Evolutionary conservation across 768 basidiomycete species (phyloP), one percentile per base, ranked within the genome.

Genomic region (Hygrophoropsis aurantiaca): DNA sequence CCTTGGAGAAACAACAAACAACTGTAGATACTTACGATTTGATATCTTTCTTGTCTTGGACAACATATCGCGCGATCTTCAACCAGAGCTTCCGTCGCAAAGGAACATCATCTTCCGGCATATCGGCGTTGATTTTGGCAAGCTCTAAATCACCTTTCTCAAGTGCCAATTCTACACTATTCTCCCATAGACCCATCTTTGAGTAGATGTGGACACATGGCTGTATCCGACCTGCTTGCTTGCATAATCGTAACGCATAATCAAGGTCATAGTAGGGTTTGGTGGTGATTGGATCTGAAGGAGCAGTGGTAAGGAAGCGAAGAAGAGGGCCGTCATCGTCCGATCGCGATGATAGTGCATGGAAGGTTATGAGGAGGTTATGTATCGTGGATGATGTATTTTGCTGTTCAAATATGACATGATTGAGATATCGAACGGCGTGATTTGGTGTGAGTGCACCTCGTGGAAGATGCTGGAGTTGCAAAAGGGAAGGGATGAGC

Each of bases 11-110:
- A n/a, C 4, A 34, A 37, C 18, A 40, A 9, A 13, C 3, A 8
- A 24, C 5, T 35, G 46, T 47, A 26, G 24, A 18, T 21, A 79
- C 94, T 55, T 67, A 97, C 97, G 91, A 84, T 74, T 97, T 95
- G 67, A 99, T 95, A 55, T 98, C 97, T 61, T 94, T 87, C 75
- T 97, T 91, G 69, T 97, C 92, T 60, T 95, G 93, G 11, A 99
- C 94, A 35, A 98, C 94, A 68, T 94, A 94, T 53, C 87, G 88
- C n/a, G 97, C 97, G 56, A 98, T 93, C 73, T 97, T 98, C 44
- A 99, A 73, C 97, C 97, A 99, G 43, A 99, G 72, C 66, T 93
- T 94, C 74, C 95, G 98, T 51, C 90, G 73, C 52, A 97, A 61
- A 26, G 80, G 79, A 43, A 81, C 82, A 58, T 98, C 94, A 50